A percentile compares a stretch with the other conserved stretches of the same genome.
phyloP scores from a whole-genome alignment of 164 flowering plant genomes.

The Liriodendron chinense region DNA sequence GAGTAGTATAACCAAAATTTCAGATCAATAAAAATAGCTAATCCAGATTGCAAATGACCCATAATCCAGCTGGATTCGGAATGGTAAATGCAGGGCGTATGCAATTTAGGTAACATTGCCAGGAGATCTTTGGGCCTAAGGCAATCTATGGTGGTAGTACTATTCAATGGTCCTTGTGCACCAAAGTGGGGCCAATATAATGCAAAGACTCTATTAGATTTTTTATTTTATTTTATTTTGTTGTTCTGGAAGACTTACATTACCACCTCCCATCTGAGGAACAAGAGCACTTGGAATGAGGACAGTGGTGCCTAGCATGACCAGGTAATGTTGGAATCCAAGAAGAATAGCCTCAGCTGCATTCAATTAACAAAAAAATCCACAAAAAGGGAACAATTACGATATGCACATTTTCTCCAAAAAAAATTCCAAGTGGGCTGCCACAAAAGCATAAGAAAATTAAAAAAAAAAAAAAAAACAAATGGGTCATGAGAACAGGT shows the following conservation, averaged over 20 bases:
- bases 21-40: too few relatives aligned
- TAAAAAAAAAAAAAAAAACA: not conserved
- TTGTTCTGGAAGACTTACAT: constrained; percentile 53
- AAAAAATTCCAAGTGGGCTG: not conserved
- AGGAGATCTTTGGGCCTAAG: not conserved
- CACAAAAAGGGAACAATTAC: too few relatives aligned
- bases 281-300: constrained; percentile 87
- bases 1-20: too few relatives aligned
- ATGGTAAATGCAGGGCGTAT: too few relatives aligned
- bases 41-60: too few relatives aligned
- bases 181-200: not conserved
- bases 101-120: too few relatives aligned
- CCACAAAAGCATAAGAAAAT: not conserved
- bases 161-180: not conserved
- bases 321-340: constrained; percentile 95
- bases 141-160: not conserved
- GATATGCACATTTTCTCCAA: not conserved
- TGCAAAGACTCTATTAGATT: constrained; percentile 1
- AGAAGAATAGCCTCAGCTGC: constrained; percentile 96
- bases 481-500: too few relatives aligned
- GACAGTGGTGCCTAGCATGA: constrained; percentile 94
- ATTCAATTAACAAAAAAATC: constrained; percentile 9
- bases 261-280: constrained; percentile 99
- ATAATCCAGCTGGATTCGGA: too few relatives aligned
- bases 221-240: too few relatives aligned